Percentiles rank a stretch among this genome's conserved stretches.
phyloP scores from a whole-genome alignment of 768 basidiomycete species.

The Phlegmacium glaucopus region DNA sequence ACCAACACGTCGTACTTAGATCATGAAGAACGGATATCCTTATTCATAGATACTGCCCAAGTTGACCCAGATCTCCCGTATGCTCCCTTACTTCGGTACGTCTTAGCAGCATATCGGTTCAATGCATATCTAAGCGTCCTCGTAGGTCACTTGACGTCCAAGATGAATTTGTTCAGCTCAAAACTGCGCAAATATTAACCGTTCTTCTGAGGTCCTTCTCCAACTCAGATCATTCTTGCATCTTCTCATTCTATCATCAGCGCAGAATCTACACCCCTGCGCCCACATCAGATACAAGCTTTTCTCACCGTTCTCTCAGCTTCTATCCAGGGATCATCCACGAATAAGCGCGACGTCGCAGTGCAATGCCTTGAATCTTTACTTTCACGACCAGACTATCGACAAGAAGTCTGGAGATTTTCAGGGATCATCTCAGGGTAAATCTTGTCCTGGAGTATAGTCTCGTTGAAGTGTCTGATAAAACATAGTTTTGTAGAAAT shows the following conservation, averaged over 20 bases:
- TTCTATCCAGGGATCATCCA: constrained; percentile 56
- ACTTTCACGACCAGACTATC: constrained; percentile 74
- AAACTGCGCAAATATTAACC: constrained; percentile 83
- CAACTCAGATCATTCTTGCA: not conserved
- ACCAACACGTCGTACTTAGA: constrained; percentile 39
- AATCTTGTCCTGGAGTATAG: constrained; percentile 11
- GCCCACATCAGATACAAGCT: constrained; percentile 50
- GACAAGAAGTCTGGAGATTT: constrained; percentile 78
- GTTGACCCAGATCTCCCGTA: constrained; percentile 81
- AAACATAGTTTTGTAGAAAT: constrained; percentile 72
- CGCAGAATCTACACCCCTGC: constrained; percentile 47
- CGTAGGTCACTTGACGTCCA: constrained; percentile 74
- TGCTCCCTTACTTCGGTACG: constrained; percentile 70
- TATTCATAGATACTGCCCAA: constrained; percentile 62
- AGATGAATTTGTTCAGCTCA: constrained; percentile 96
- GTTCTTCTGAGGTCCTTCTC: constrained; percentile 67
- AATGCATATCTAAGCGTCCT: constrained; percentile 8
- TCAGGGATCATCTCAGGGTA: constrained; percentile 69
- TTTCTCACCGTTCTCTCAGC: constrained; percentile 58
- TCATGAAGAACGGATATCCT: constrained; percentile 81
- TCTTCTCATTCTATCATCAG: constrained; percentile 26
- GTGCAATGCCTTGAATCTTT: constrained; percentile 90
- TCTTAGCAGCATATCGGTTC: not conserved
- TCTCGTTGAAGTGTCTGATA: not conserved
- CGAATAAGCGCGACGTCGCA: constrained; percentile 80